These are phyloP conservation scores for Plasmodium cynomolgi DNA, from an alignment of 169 alveolate genomes.

Conservation along the genomic window DNA sequence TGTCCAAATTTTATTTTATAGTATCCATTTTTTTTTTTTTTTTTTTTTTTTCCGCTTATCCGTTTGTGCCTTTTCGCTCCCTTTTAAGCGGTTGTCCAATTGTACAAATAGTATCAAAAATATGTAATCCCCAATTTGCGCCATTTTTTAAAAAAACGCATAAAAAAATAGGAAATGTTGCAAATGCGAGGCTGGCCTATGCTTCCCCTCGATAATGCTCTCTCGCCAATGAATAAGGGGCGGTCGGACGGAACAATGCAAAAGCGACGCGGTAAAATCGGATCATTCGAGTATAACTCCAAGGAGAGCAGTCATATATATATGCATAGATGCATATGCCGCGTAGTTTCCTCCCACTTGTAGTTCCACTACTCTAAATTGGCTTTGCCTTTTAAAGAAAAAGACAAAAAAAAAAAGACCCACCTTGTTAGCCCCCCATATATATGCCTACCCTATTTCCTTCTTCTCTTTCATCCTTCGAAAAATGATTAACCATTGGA, in stretches of 20 bases:
- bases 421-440: not conserved
- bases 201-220: not conserved
- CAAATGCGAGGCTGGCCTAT: not conserved
- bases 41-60: not conserved
- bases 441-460: no score
- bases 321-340: not conserved
- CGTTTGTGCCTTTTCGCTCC: not conserved
- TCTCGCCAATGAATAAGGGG: not conserved
- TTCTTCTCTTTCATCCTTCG: not conserved
- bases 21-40: not conserved
- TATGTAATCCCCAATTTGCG: not conserved
- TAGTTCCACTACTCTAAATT: not conserved
- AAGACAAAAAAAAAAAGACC: not conserved
- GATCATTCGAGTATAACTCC: not conserved
- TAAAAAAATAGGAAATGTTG: not conserved
- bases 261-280: not conserved
- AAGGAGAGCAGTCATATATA: not conserved
- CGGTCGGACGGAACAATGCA: not conserved
- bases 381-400: not conserved
- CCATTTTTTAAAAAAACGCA: not conserved
- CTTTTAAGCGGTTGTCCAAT: not conserved
- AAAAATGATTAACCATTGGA: not conserved
- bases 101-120: not conserved
- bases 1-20: not conserved
- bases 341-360: not conserved